Evolutionary conservation across 1,139 yeast species (phyloP).

Genomic region (Candida tetrigidarum): DNA sequence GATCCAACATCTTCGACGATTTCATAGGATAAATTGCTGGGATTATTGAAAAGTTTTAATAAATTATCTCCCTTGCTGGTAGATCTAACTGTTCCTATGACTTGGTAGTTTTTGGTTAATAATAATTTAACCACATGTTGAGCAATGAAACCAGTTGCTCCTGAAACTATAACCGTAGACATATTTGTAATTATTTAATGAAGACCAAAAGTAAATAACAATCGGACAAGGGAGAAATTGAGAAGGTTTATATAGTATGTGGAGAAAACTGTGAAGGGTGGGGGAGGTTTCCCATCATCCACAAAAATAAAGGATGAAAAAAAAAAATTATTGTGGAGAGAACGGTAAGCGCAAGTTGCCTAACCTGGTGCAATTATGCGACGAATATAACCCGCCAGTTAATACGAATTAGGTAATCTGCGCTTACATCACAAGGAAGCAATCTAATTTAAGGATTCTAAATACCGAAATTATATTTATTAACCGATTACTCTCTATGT

Average conservation of each 20-base stretch:
- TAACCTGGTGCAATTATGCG: not conserved
- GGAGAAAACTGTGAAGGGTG: no score
- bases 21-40: slow-evolving; percentile 29
- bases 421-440: not conserved
- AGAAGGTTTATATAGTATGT: no score
- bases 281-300: no score
- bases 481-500: not conserved
- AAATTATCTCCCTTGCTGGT: slow-evolving; percentile 34
- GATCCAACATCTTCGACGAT: slow-evolving; percentile 32
- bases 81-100: slow-evolving; percentile 42
- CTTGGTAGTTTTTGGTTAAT: slow-evolving; percentile 31
- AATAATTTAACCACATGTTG: slow-evolving; percentile 30
- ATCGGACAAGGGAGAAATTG: no score
- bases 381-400: not conserved
- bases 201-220: not conserved
- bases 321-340: no score
- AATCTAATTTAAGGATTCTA: no score
- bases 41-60: slow-evolving; percentile 16
- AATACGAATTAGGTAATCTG: not conserved
- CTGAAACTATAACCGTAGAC: slow-evolving; percentile 36
- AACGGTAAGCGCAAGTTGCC: slow-evolving; percentile 20
- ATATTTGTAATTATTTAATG: slow-evolving; percentile 5
- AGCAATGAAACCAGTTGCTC: slow-evolving; percentile 48
- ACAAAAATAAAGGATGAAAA: no score
- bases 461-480: no score